Base-by-base conservation (phyloP, 2,329 filamentous ascomycete species). In the Aspergillus brunneoviolaceus region DNA sequence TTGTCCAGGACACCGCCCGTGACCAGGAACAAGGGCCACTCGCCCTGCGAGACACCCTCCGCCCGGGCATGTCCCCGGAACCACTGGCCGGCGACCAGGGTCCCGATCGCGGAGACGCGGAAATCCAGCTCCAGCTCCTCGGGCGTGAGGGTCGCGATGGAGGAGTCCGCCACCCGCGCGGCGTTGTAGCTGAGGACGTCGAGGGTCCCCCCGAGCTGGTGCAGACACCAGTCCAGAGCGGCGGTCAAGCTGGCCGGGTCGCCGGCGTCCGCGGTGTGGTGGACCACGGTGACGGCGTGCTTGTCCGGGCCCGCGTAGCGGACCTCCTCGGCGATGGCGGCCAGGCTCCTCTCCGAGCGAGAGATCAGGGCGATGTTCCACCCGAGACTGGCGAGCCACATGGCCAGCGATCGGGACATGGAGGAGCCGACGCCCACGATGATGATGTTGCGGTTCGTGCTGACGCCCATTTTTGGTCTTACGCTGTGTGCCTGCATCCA, bases 361-460 rank as follows among this genome's bases (percentile, higher is more conserved):
- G 56, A 53, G 21, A 58, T 42, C 39, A 58, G 19, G 10, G 49
- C 56, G 23, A 58, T 58, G 27, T 58, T 53, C 56, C 56, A 58
- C 3, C 56, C 49, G 35, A 53, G 49, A n/a, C 35, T 53, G 11
- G 56, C 56, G 21, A 58, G 56, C 56, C 56, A 58, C 29, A 53
- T 53, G 10, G 56, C 56, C 31, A 58, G 49, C 19, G 56, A 58
- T 16, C 52, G 51, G 25, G 56, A 58, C 56, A 58, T 58, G 39
- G 23, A 12, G 49, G 49, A 58, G 3, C 56, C 56, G 10, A 58
- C 56, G 16, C 56, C 56, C 12, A 58, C 56, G 35, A 58, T 58
- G 12, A 29, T 50, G 39, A 56, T 60, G 35, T 33, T 51, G 11
- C 47, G 58, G 25, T 49, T 57, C 19, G 57, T 60, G 49, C 62